phyloP scores from a whole-genome alignment of 164 flowering plant genomes.

The Saururus chinensis region DNA sequence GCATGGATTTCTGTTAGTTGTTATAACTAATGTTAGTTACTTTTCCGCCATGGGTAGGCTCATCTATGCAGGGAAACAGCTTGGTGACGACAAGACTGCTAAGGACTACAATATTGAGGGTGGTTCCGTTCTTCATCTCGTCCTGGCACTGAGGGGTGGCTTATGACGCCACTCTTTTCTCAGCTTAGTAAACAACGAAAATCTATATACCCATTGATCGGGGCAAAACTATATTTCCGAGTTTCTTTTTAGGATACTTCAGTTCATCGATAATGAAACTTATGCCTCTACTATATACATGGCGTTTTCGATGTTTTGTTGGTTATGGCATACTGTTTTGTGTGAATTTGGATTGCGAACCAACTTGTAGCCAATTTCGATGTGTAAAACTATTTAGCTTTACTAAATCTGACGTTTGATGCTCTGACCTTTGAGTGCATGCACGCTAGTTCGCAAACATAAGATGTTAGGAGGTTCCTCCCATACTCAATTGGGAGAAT shows the following conservation, averaged over 20 bases:
- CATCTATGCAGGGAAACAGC: slow-evolving; percentile 34
- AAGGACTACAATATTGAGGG: slow-evolving; percentile 34
- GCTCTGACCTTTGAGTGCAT: too few species aligned
- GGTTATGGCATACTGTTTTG: too few species aligned
- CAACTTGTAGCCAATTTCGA: too few species aligned
- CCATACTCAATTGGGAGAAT: too few species aligned
- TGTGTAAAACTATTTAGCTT: too few species aligned
- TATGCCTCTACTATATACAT: not conserved
- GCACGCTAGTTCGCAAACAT: too few species aligned
- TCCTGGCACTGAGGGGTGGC: slow-evolving; percentile 30
- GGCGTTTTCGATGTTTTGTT: too few species aligned
- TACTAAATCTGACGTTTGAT: too few species aligned
- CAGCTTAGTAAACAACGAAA: too few species aligned
- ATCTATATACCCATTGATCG: not conserved
- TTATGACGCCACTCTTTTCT: not conserved
- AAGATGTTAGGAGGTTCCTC: too few species aligned
- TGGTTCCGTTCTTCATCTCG: slow-evolving; percentile 38
- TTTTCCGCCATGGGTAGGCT: slow-evolving; percentile 16
- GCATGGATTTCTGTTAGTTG: not conserved
- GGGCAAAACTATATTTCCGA: not conserved
- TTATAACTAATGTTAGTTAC: not conserved
- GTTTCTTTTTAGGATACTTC: not conserved
- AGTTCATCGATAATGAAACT: not conserved
- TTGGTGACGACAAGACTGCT: slow-evolving; percentile 34
- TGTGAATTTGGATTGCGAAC: too few species aligned